Evolutionary conservation across 2,329 filamentous ascomycete genomes (phyloP), one percentile per base, ranked within the genome.

Genomic region (Aspergillus phoenicis): DNA sequence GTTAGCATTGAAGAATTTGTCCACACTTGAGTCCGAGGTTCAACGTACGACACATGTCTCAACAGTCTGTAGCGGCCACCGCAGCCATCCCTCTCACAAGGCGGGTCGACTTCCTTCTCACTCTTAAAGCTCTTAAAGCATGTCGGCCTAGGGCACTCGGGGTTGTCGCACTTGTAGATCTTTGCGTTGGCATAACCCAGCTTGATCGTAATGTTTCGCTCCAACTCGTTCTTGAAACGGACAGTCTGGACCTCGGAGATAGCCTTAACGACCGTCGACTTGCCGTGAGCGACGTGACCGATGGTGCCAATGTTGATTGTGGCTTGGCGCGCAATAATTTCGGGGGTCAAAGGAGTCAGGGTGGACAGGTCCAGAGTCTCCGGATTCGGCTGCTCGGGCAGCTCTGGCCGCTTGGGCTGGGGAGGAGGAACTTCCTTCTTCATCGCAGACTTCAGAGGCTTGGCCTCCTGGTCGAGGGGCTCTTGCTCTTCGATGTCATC

Each of bases 121-220:
- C 93, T 97, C 87, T 96, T 97, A 84, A 91, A 99, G 81, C 92
- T 97, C 79, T 91, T 87, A 83, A 93, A 99, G 85, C 94, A 98
- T 70, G 91, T 93, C 66, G 95, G 95, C 72, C 95, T 87, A 62
- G 95, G 95, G 83, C 95, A 99, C 68, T 91, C 89, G 57, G 83
- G 78, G 81, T 91, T 97, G 80, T 97, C 92, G 80, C 95, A 99
- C 85, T 97, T 91, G 89, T 98, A 99, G 79, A 99, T 93, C 82
- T 99, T 98, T 72, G 95, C 95, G 80, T 99, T 99, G 78, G 95
- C 95, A 79, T 99, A 99, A 77, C 95, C 95, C 73, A 99, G 87
- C 88, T 99, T 99, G 85, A 99, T 99, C 73, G 95, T 99, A 75
- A 99, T 99, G 80, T 99, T 99, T 75, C 95, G 87, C 82, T 98